Base-by-base conservation (phyloP, 805 yeast genomes). In the Kazachstania kunashirensis region DNA sequence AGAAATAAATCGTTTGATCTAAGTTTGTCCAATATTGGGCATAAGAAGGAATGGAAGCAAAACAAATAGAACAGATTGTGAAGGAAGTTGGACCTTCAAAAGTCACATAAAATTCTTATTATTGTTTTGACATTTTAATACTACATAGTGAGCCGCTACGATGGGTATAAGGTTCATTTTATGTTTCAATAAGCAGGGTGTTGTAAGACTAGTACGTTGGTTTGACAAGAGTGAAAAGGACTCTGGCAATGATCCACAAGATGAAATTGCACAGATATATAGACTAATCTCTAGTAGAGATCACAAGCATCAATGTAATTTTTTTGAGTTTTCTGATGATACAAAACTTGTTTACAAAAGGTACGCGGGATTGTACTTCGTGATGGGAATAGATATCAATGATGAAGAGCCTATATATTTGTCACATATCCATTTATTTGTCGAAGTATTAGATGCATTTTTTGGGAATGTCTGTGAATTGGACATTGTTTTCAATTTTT, bases 101-200 rank as follows among this genome's bases (percentile, higher is more conserved):
- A n/a, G n/a, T n/a, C n/a, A n/a, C n/a, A n/a, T n/a, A n/a, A n/a
- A n/a, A n/a, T n/a, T n/a, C n/a, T n/a, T n/a, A n/a, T n/a, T n/a
- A n/a, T n/a, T n/a, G n/a, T n/a, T n/a, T n/a, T n/a, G n/a, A n/a
- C n/a, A n/a, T n/a, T n/a, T n/a, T n/a, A n/a, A n/a, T n/a, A n/a
- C n/a, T n/a, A n/a, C n/a, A n/a, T n/a, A n/a, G n/a, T n/a, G n/a
- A n/a, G n/a, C n/a, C n/a, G n/a, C n/a, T n/a, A n/a, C n/a, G 8
- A 85, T 86, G 95, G 70, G 84, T 4, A 71, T 88, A 13, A 86
- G 84, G 46, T 89, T 75, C 62, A 67, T 89, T 28, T 61, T 88
- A 29, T 80, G 89, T 31, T 77, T 89, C 56, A 89, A 89, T 56
- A 71, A 95, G 40, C 96, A 89, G 62, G 97, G 98, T n/a, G 83